These are phyloP conservation scores for Arctium lappa DNA, from an alignment of 129 eudicot genomes.

Conservation along the genomic window DNA sequence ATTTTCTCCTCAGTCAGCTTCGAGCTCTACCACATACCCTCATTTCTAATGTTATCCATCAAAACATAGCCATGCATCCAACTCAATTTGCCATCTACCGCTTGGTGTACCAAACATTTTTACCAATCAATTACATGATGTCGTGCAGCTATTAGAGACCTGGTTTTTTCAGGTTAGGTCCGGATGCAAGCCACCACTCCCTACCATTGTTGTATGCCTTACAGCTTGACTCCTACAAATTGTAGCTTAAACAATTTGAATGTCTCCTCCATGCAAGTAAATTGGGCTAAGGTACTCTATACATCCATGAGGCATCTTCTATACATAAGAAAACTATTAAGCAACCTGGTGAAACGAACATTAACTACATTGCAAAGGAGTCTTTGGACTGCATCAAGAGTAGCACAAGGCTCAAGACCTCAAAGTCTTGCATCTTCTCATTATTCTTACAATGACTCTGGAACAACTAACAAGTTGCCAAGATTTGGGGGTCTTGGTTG, in stretches of 20 bases:
- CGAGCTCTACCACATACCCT: background rate
- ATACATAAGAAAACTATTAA: background rate
- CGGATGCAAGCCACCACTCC: background rate
- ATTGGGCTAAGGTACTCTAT: background rate
- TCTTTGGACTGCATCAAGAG: background rate
- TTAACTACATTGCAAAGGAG: background rate
- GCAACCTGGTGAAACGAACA: background rate
- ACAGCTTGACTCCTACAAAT: background rate
- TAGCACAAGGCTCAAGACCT: background rate
- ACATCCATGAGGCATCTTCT: background rate
- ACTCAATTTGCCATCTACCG: background rate
- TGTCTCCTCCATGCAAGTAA: background rate
- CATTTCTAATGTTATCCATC: background rate
- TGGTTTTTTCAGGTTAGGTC: background rate
- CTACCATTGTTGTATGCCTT: background rate
- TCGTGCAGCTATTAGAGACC: background rate
- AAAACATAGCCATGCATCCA: background rate
- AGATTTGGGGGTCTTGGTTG: background rate
- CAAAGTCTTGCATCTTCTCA: background rate
- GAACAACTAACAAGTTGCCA: background rate
- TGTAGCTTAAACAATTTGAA: background rate
- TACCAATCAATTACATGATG: background rate
- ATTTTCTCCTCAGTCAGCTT: background rate
- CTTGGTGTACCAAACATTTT: background rate
- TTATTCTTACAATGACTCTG: background rate